A percentile compares a stretch with the other conserved stretches of the same genome.
Conservation (phyloP, 2,329 filamentous ascomycete species). For the Geosmithia morbida region DNA sequence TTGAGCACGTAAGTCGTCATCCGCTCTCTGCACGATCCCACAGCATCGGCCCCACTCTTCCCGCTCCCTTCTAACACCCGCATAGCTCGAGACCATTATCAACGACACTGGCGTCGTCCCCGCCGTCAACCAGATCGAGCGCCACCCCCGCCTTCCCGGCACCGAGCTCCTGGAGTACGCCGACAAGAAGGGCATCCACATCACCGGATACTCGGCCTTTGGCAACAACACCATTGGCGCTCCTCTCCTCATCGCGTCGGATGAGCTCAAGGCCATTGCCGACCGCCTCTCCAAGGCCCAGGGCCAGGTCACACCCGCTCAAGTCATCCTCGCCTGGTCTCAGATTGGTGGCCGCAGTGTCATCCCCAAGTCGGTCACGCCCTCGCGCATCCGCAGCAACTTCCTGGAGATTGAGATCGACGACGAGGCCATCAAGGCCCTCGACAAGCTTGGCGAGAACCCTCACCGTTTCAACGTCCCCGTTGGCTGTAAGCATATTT, state of each 20-base stretch:
- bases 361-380: conserved; percentile 62
- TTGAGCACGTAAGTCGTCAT: conserved; percentile 26
- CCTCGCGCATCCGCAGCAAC: conserved; percentile 53
- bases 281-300: conserved; percentile 21
- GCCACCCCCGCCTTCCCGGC: conserved; percentile 48
- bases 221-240: conserved; percentile 27
- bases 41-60: neutral
- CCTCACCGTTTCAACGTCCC: conserved; percentile 30
- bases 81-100: conserved; percentile 36
- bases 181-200: conserved; percentile 48
- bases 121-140: conserved; percentile 56
- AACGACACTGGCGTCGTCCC: conserved; percentile 40
- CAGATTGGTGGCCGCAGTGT: conserved; percentile 48
- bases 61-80: neutral
- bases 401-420: conserved; percentile 51
- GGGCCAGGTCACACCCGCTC: conserved; percentile 24
- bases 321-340: conserved; percentile 43
- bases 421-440: conserved; percentile 41
- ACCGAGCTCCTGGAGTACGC: conserved; percentile 44
- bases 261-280: conserved; percentile 40
- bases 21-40: neutral
- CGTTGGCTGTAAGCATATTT: conserved; percentile 18
- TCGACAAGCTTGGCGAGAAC: conserved; percentile 45
- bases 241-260: conserved; percentile 42
- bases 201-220: conserved; percentile 49